Base-by-base conservation (phyloP, 352 stramenopile genomes). In the Phytopythium helicoides region DNA sequence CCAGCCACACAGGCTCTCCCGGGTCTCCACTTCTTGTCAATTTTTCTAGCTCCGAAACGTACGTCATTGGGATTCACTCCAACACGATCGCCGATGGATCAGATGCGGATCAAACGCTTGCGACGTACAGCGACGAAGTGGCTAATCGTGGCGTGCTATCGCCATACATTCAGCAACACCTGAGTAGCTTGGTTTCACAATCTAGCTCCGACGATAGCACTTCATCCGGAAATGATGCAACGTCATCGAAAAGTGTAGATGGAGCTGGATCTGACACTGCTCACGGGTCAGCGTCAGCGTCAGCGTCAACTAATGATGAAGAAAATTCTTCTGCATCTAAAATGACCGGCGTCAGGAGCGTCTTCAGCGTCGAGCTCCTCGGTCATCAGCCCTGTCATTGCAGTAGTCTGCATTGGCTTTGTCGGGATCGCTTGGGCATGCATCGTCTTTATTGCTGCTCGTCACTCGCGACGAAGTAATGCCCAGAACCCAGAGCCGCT, bases 21-120 rank as follows among this genome's bases (percentile, higher is more conserved):
- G 81, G 81, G 0, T 76, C 81, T 1, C 77, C 77, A 0, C 57
- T 91, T 65, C 57, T 89, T 7, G 76, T 86, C 42, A 68, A 71
- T 14, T 86, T 76, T 51, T 68, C 72, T 19, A 70, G 52, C 44
- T 50, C 82, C 35, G 56, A 81, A 46, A 86, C 77, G 19, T 84
- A 84, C 48, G 78, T 86, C 44, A 58, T 89, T 33, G 72, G 75
- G n/a, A 75, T 87, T 48, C 72, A 85, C 47, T 66, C 70, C 7
- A 81, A 77, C 33, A 53, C 54, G 1, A 72, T 83, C 3, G 73
- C 66, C 11, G 54, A 48, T 3, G 22, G 18, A 28, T 46, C 36
- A 15, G 14, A 22, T 16, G 42, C 1, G 6, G 56, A 68, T 37
- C 23, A 42, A 19, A 68, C 38, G 12, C 52, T 54, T 16, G n/a